Conservation (phyloP, 495 filamentous ascomycete species). For the Pyronema omphalodes region DNA sequence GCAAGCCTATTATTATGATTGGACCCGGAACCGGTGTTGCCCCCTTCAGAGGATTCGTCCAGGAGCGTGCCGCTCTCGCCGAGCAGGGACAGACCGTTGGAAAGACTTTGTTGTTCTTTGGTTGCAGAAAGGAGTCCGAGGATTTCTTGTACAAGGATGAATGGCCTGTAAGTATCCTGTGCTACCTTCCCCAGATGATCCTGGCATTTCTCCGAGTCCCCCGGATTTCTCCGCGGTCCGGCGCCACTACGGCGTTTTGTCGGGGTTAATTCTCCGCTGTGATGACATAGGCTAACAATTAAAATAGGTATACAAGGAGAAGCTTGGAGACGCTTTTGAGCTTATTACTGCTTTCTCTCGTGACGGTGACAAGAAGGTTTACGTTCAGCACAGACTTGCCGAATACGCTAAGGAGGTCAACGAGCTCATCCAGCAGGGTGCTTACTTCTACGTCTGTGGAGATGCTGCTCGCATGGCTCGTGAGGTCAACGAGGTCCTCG, state of each 20-base stretch:
- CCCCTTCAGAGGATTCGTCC: slow-evolving; percentile 86
- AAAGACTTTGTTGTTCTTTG: slow-evolving; percentile 82
- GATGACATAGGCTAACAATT: neutral
- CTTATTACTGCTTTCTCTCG: slow-evolving; percentile 87
- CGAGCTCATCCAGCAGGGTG: slow-evolving; percentile 68
- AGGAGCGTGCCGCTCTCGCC: slow-evolving; percentile 71
- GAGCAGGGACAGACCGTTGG: slow-evolving; percentile 70
- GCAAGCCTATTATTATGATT: slow-evolving; percentile 86
- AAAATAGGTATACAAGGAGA: slow-evolving; percentile 53
- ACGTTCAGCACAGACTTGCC: slow-evolving; percentile 83
- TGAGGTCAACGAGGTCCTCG: slow-evolving; percentile 75
- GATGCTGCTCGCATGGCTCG: slow-evolving; percentile 97
- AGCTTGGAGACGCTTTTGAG: slow-evolving; percentile 70
- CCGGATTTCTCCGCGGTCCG: neutral
- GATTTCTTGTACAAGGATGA: slow-evolving; percentile 88
- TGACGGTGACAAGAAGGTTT: slow-evolving; percentile 70
- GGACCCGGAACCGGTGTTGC: slow-evolving; percentile 95
- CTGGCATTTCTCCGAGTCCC: slow-evolving; percentile 4
- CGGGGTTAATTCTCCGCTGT: neutral
- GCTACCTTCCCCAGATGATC: slow-evolving; percentile 5
- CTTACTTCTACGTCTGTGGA: slow-evolving; percentile 95
- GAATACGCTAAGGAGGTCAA: slow-evolving; percentile 73
- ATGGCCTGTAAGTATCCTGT: slow-evolving; percentile 60
- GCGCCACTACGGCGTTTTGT: neutral
- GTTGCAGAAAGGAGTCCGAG: slow-evolving; percentile 65